Evolutionary conservation across 768 basidiomycete genomes (phyloP), one percentile per base, ranked within the genome.

Genomic region (Suillus alpinus): DNA sequence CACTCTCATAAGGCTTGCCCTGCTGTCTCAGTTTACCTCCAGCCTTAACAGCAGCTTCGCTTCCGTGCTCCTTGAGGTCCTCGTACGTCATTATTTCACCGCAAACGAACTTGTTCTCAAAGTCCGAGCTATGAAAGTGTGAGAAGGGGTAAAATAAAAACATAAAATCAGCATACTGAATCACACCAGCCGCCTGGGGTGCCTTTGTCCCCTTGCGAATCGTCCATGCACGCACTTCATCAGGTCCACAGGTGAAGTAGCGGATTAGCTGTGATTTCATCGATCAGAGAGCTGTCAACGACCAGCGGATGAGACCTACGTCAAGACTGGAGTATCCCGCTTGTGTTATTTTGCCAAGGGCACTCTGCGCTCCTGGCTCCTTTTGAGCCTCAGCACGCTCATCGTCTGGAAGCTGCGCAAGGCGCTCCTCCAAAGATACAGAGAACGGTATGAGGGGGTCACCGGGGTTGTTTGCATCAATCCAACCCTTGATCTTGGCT

Each of bases 211-310:
- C 95, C 61, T 86, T 87, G 61, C 95, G 83, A 70, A 99, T 94
- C 1, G 95, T 98, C 97, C 97, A 99, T 8, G 96, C 96, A 57
- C 97, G 90, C 9, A 98, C 95, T 78, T 98, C 96, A 66, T 91
- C 90, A 3, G 95, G 95, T 12, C 97, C 97, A 69, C 93, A 95
- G 18, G 97, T 99, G 78, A 97, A 97, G 80, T 97, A 97, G 16
- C 92, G 90, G 68, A 95, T 96, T 56, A 97, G 83, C 89, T 94
- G 65, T 29, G 12, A 56, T 52, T 18, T 47, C 51, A 52, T n/a
- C 61, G 41, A 50, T 56, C 43, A 62, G 6, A 18, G 13, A 12
- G 16, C 26, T 6, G 32, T 46, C 20, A 2, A 3, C 34, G 16
- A n/a, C 34, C 37, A n/a, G 3, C 7, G 20, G 13, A 6, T 10